phyloP scores from a whole-genome alignment of 257 asterid genomes.

The Gentiana straminea region DNA sequence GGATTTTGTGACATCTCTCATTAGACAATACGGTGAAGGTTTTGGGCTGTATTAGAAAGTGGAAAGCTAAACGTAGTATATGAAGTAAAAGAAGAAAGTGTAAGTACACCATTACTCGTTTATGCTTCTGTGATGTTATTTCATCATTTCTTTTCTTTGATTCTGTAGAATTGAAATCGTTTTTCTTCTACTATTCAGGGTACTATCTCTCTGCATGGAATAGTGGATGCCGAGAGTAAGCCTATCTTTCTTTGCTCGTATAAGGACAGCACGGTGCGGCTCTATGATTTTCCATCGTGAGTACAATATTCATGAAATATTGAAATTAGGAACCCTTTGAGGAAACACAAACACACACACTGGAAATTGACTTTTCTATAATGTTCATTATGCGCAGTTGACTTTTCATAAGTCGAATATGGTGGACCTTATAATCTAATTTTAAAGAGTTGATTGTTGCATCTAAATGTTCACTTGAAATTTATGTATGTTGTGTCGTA shows the following conservation, averaged over 20 bases:
- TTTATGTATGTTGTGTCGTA: no score
- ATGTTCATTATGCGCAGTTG: not conserved
- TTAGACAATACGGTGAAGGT: constrained; percentile 52
- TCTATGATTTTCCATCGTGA: constrained; percentile 49
- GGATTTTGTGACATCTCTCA: constrained; percentile 31
- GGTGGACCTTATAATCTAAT: not conserved
- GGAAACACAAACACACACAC: constrained; percentile 23
- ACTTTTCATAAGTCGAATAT: not conserved
- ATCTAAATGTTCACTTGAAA: no score
- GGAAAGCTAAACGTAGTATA: constrained; percentile 30
- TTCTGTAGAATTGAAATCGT: constrained; percentile 24
- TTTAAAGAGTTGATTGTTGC: not conserved
- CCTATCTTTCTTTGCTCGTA: constrained; percentile 42
- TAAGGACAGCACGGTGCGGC: constrained; percentile 32
- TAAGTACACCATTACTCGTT: not conserved
- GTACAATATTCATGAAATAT: constrained; percentile 23
- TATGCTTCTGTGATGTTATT: not conserved
- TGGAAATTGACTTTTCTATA: constrained; percentile 9
- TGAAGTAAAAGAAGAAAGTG: constrained; percentile 29
- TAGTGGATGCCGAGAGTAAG: constrained; percentile 25
- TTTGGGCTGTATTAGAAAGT: constrained; percentile 33
- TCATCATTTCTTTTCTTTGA: constrained; percentile 25
- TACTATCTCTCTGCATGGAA: constrained; percentile 28
- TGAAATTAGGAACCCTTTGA: constrained; percentile 14
- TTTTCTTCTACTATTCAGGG: constrained; percentile 6